Evolutionary conservation across 495 filamentous ascomycete genomes (phyloP).

Genomic region (Daldinia decipiens): DNA sequence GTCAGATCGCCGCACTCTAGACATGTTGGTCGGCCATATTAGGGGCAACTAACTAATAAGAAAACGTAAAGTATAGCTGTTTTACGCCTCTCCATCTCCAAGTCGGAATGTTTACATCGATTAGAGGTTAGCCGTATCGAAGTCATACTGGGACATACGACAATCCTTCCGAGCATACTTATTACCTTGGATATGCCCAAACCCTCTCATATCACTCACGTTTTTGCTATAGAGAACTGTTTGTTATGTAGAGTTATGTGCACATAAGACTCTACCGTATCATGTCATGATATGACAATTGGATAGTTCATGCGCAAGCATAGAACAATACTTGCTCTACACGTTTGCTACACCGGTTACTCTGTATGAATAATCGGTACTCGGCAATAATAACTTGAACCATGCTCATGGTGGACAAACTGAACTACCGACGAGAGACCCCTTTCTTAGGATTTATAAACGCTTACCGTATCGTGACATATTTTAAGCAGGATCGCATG

Average conservation of each 20-base stretch:
- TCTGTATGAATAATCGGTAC: neutral
- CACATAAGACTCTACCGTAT: neutral
- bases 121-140: neutral
- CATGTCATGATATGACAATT: neutral
- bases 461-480: conserved; percentile 6
- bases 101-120: conserved; percentile 21
- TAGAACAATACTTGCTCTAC: neutral
- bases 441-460: conserved; percentile 20
- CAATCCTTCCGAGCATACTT: neutral
- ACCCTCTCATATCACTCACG: no score
- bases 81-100: neutral
- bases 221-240: neutral
- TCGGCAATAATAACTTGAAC: neutral
- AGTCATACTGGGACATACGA: neutral
- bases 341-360: neutral
- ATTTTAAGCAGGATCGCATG: neutral
- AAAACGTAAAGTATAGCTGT: neutral
- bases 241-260: neutral
- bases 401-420: neutral
- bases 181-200: neutral
- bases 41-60: conserved; percentile 14
- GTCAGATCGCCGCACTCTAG: no score
- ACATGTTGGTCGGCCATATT: no score
- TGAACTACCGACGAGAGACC: conserved; percentile 12
- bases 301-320: neutral